A percentile compares a stretch with the other conserved stretches of the same genome.
Evolutionary conservation across 192 early-diverging fungal genomes (phyloP).

Genomic region (Backusella mclennaniae): DNA sequence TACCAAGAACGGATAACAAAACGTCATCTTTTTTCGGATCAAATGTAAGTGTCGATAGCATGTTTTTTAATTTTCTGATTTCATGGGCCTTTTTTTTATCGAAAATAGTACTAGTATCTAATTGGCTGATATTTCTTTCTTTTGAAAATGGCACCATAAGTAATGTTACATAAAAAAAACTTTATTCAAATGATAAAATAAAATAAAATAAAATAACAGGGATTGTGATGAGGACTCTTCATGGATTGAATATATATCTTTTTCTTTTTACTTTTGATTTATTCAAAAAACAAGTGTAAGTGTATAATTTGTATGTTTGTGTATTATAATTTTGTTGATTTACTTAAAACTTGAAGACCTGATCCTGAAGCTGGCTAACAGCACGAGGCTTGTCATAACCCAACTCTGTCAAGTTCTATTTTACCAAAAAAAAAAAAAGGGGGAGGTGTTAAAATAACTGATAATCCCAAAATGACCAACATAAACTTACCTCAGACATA

Average conservation of each 20-base stretch:
- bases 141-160: background rate
- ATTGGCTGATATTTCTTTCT: background rate
- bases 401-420: slow-evolving; percentile 56
- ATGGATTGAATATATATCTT: background rate
- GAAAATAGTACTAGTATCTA: background rate
- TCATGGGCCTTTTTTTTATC: background rate
- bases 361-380: slow-evolving; percentile 81
- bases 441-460: background rate
- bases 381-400: slow-evolving; percentile 77
- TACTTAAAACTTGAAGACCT: slow-evolving; percentile 87
- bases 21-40: background rate
- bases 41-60: background rate
- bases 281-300: background rate
- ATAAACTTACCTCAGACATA: slow-evolving; percentile 18
- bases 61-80: background rate
- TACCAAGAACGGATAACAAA: background rate
- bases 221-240: background rate
- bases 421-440: background rate
- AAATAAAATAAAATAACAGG: background rate
- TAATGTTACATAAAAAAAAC: background rate
- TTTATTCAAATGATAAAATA: background rate
- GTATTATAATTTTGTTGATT: background rate
- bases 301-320: background rate
- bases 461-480: background rate
- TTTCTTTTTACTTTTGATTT: background rate